Evolutionary conservation across 805 yeast species (phyloP).

Genomic region (Candida corydali): DNA sequence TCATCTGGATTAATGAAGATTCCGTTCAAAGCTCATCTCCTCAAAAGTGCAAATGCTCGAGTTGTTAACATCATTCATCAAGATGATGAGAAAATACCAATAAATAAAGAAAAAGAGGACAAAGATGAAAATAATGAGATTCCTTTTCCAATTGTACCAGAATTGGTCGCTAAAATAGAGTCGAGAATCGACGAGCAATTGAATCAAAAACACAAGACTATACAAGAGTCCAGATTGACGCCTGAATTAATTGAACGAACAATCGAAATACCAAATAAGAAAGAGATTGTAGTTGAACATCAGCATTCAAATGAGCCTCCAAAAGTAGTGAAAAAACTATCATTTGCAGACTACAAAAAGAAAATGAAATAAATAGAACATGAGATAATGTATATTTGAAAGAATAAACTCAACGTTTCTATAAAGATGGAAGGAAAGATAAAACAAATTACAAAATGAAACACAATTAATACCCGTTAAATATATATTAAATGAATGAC

Average conservation of each 20-base stretch:
- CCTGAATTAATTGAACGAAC: not conserved
- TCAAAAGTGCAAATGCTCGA: conserved; percentile 14
- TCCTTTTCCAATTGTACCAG: conserved; percentile 23
- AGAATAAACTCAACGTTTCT: too few relatives aligned
- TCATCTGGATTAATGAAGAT: conserved; percentile 13
- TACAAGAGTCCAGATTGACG: not conserved
- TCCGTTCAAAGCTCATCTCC: conserved; percentile 23
- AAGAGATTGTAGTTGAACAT: conserved; percentile 6
- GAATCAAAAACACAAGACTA: not conserved
- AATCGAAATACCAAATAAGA: not conserved
- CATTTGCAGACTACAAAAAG: conserved; percentile 73
- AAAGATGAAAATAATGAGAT: conserved; percentile 5
- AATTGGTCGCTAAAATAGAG: conserved; percentile 20
- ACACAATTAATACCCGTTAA: conserved; percentile 17
- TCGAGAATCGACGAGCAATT: conserved; percentile 12
- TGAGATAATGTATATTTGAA: too few relatives aligned
- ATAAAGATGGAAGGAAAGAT: too few relatives aligned
- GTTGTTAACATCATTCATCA: conserved; percentile 4
- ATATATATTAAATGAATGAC: conserved; percentile 3
- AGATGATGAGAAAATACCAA: conserved; percentile 1
- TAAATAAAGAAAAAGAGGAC: conserved; percentile 2
- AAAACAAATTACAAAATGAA: conserved; percentile 72
- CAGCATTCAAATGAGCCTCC: conserved; percentile 5
- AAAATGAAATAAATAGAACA: conserved; percentile 34
- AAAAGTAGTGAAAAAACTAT: conserved; percentile 43